phyloP scores from a whole-genome alignment of 2,329 filamentous ascomycete genomes.

The Fusarium sp. region DNA sequence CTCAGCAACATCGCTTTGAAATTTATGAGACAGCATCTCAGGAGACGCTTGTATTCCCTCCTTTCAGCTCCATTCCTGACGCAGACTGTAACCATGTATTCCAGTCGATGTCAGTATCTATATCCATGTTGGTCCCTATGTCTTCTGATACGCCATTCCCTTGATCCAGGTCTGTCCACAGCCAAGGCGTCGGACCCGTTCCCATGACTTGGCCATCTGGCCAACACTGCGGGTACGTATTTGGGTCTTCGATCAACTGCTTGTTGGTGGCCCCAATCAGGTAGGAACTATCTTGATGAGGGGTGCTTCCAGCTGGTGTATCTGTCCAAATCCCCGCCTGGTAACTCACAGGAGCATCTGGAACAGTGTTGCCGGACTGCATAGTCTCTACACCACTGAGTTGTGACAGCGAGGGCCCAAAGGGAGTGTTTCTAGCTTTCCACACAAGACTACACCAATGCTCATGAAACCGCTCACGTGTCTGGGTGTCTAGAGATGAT shows the following conservation, averaged over 20 bases:
- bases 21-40: not conserved
- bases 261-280: not conserved
- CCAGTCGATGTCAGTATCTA: conserved; percentile 54
- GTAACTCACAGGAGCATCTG: not conserved
- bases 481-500: conserved; percentile 24
- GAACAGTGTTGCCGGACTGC: not conserved
- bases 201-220: conserved; percentile 8
- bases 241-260: not conserved
- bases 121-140: conserved; percentile 49
- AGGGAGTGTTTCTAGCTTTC: rapidly evolving
- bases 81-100: conserved; percentile 54
- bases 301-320: not conserved
- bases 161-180: conserved; percentile 53
- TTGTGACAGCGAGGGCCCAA: not conserved
- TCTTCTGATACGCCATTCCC: conserved; percentile 48
- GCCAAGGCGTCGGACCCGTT: conserved; percentile 48
- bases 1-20: too few species aligned
- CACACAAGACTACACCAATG: conserved; percentile 35
- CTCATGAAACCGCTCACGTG: conserved; percentile 13
- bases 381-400: rapidly evolving
- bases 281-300: not conserved
- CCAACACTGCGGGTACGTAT: conserved; percentile 13
- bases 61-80: conserved; percentile 48
- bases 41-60: not conserved
- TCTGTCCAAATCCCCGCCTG: not conserved